Percentiles rank a stretch among this genome's conserved stretches.
phyloP scores from a whole-genome alignment of 805 yeast genomes.

The Pichia scutulata region DNA sequence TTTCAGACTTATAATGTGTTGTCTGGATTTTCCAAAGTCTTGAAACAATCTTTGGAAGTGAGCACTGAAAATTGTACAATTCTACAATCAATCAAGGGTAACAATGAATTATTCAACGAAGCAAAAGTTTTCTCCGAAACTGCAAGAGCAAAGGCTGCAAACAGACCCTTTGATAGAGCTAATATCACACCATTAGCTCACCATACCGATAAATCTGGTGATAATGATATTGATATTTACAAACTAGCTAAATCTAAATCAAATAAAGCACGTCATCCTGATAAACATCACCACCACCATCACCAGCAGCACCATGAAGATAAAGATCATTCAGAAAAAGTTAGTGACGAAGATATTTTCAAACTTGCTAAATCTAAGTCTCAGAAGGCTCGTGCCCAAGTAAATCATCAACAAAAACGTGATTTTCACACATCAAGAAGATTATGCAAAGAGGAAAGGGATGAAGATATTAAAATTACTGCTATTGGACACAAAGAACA shows the following conservation, averaged over 20 bases:
- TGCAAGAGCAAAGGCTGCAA: slow-evolving; percentile 14
- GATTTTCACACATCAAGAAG: slow-evolving; percentile 8
- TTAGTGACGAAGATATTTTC: slow-evolving; percentile 23
- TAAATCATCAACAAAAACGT: slow-evolving; percentile 8
- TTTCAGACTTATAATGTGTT: slow-evolving; percentile 22
- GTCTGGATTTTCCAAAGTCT: slow-evolving; percentile 23
- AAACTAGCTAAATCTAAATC: slow-evolving; percentile 29
- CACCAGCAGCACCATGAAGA: slow-evolving; percentile 2
- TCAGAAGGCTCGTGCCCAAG: neutral
- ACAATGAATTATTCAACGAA: slow-evolving; percentile 21
- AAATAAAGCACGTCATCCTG: slow-evolving; percentile 7
- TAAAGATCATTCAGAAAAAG: neutral
- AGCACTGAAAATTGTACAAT: slow-evolving; percentile 17
- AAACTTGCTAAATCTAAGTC: slow-evolving; percentile 28
- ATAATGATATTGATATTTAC: slow-evolving; percentile 24
- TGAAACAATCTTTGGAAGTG: slow-evolving; percentile 15
- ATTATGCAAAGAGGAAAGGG: neutral
- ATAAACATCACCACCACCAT: neutral
- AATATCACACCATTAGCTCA: slow-evolving; percentile 7
- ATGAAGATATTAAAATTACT: neutral
- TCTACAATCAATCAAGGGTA: slow-evolving; percentile 17
- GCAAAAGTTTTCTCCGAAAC: slow-evolving; percentile 20
- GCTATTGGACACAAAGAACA: slow-evolving; percentile 28
- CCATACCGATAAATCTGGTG: slow-evolving; percentile 1
- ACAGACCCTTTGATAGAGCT: slow-evolving; percentile 12